These are phyloP conservation scores for Coix lacrymajobi DNA, from an alignment of 176 grass and related monocot genomes.

Conservation along the genomic window DNA sequence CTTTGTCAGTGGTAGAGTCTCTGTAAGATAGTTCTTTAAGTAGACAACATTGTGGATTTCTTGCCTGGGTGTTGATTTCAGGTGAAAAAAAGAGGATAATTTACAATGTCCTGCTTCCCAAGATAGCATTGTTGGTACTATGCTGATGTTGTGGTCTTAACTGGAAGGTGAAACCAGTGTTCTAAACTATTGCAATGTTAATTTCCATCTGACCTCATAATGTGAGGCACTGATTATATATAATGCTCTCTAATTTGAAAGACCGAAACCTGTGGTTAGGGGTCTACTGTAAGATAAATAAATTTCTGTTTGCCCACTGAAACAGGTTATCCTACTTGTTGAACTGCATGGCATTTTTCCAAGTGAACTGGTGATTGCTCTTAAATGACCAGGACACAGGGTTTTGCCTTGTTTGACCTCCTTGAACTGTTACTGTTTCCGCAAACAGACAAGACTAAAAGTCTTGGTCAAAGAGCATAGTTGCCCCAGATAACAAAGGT, in stretches of 20 bases:
- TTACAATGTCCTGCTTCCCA: conserved; percentile 5
- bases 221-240: neutral
- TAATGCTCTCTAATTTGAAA: neutral
- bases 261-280: neutral
- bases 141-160: neutral
- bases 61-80: conserved; percentile 5
- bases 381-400: conserved; percentile 31
- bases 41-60: conserved; percentile 31
- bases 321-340: neutral
- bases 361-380: conserved; percentile 14
- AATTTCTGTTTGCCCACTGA: neutral
- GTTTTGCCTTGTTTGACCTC: conserved; percentile 57
- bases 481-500: conserved; percentile 32
- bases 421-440: conserved; percentile 27
- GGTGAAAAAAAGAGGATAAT: neutral
- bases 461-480: conserved; percentile 33
- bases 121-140: neutral
- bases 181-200: neutral
- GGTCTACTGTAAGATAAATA: neutral
- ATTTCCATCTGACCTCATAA: neutral
- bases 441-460: conserved; percentile 20
- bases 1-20: conserved; percentile 33
- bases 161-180: neutral
- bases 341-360: conserved; percentile 25
- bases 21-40: conserved; percentile 72